Base-by-base conservation (phyloP, 306 rosid species). In the Gynostemma pentaphyllum region DNA sequence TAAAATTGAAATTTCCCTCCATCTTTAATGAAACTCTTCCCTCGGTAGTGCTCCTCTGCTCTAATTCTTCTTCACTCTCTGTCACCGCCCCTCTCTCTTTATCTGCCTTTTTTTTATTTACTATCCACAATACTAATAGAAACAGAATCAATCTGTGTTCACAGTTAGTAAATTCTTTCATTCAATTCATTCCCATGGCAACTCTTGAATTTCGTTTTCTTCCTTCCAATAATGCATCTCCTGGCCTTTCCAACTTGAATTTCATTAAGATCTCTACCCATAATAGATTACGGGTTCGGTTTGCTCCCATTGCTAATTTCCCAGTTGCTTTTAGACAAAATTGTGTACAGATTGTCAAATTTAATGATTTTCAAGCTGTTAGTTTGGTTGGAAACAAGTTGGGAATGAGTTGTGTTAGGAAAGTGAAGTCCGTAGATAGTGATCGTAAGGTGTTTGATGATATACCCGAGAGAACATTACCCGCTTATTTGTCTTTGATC, bases 381-480 rank as follows among this genome's bases (percentile, higher is more conserved):
- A 4, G 41, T 21, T 53, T 54, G 62, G 29, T 73, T 12, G 69
- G 70, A 41, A 66, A 68, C 36, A 76, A 70, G 52, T 57, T 74
- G 24, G 53, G 52, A 1, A 47, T 48, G 57, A 36, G 48, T 4
- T 45, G 67, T 13, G 48, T 26, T 0, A 73, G 54, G 63, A 49
- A 42, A 3, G 44, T 10, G 45, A 73, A 57, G 68, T 68, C 48
- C 13, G 68, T 82, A 4, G 68, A 45, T 10, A 18, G 53, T 71
- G 87, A 79, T 64, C 75, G 65, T 28, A 71, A 78, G 68, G 0
- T 79, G 68, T 76, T 76, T 34, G 69, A 76, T 12, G 67, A 71
- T 24, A 70, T 60, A 62, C 74, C 79, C 2, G 24, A 76, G 28
- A 65, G 75, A 73, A 73, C 54, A 0, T 2, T 52, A 7, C 42